Evolutionary conservation across 768 basidiomycete species (phyloP), one percentile per base, ranked within the genome.

Genomic region (Tricholomella constricta): DNA sequence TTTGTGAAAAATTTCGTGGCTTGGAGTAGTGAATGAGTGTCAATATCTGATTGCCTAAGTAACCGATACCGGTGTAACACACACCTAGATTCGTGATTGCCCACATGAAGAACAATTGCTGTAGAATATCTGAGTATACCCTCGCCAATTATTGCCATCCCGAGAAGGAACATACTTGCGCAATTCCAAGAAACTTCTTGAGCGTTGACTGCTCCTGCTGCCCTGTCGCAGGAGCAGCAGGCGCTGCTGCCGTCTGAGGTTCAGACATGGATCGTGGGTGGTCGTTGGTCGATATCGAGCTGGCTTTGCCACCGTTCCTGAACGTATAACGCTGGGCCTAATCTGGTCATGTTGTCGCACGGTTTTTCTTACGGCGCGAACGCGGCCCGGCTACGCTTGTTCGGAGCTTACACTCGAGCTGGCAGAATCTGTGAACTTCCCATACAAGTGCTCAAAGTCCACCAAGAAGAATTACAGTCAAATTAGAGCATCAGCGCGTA

Each of bases 71-170:
- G 25, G 31, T 44, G 36, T 15, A 23, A 40, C 17, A 36, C 29
- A 37, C 54, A 86, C 88, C 81, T 38, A 89, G 62, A 66, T 89
- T 86, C 36, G 83, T 78, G 38, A 88, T 62, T n/a, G 76, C 78
- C 74, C 80, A 90, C 54, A 86, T 71, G 46, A 91, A 56, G 37
- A 90, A 69, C 19, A 83, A 67, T 89, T 89, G 88, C 89, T 91
- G 35, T 29, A 45, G 32, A 45, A 7, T 10, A n/a, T 34, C 41
- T 54, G 15, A 52, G 12, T 22, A 25, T 6, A 42, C 26, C 26
- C 25, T n/a, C 47, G 26, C 15, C 20, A 23, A 11, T 15, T 6
- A 12, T 29, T 36, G 10, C 14, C 22, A 32, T 43, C 12, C 4
- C 6, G 20, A 17, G 5, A 27, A 5, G 15, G 19, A 25, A 45